Conservation (phyloP, 1,139 yeast genomes). For the Candida anutae region DNA sequence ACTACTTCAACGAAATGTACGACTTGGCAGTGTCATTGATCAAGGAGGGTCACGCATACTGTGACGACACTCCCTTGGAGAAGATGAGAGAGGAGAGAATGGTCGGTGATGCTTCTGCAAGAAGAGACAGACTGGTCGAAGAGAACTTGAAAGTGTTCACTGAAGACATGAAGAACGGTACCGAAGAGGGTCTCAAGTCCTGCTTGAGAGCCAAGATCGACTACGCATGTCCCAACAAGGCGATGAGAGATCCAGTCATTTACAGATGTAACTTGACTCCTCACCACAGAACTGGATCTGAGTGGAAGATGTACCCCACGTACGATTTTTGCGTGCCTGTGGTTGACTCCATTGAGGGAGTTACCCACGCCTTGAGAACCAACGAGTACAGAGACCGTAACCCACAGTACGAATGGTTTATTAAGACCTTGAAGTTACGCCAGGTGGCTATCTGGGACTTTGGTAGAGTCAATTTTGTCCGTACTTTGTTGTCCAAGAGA, state of each 20-base stretch:
- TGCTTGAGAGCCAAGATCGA: slow-evolving; percentile 96
- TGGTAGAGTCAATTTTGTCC: slow-evolving; percentile 89
- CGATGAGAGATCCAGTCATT: slow-evolving; percentile 93
- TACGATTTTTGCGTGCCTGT: slow-evolving; percentile 98
- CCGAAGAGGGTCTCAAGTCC: slow-evolving; percentile 81
- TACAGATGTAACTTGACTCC: slow-evolving; percentile 95
- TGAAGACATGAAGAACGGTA: slow-evolving; percentile 86
- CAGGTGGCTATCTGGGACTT: slow-evolving; percentile 97
- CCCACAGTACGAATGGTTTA: slow-evolving; percentile 95
- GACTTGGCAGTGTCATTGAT: slow-evolving; percentile 77
- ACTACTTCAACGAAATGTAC: slow-evolving; percentile 86
- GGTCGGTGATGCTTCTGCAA: slow-evolving; percentile 86
- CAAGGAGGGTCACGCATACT: slow-evolving; percentile 91
- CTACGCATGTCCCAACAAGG: slow-evolving; percentile 81
- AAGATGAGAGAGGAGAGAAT: slow-evolving; percentile 96
- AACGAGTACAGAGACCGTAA: slow-evolving; percentile 97
- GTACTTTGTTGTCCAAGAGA: slow-evolving; percentile 92
- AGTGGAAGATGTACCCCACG: slow-evolving; percentile 95
- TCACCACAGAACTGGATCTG: slow-evolving; percentile 88
- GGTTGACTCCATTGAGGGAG: slow-evolving; percentile 92
- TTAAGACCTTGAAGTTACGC: slow-evolving; percentile 70
- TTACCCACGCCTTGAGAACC: slow-evolving; percentile 94
- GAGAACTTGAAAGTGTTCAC: slow-evolving; percentile 81
- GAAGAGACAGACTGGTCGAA: slow-evolving; percentile 87
- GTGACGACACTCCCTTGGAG: slow-evolving; percentile 92